A percentile compares a stretch with the other conserved stretches of the same genome.
Conservation (phyloP, 1,284 basidiomycete genomes). For the Cryptococcus maquisensis region DNA sequence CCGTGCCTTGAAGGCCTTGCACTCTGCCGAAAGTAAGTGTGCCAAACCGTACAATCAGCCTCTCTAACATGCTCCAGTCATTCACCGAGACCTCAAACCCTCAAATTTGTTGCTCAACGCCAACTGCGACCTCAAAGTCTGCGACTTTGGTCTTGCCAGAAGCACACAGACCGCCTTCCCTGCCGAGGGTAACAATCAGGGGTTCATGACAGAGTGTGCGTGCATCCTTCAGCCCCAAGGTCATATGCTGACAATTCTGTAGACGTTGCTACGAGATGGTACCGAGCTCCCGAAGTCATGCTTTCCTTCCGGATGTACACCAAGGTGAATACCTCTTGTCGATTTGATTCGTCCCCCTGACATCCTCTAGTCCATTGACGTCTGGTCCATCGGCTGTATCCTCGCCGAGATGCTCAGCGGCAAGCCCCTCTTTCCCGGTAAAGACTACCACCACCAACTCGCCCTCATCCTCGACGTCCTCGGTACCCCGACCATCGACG, state of each 20-base stretch:
- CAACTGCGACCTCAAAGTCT: slow-evolving; percentile 93
- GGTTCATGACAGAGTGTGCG: slow-evolving; percentile 71
- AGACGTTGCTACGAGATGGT: slow-evolving; percentile 88
- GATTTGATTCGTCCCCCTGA: background rate
- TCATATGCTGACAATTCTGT: slow-evolving; percentile 5
- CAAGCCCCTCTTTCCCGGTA: slow-evolving; percentile 90
- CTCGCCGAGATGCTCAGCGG: slow-evolving; percentile 94
- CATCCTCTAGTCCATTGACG: slow-evolving; percentile 67
- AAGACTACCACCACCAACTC: slow-evolving; percentile 94
- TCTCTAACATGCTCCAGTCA: slow-evolving; percentile 53
- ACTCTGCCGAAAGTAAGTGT: slow-evolving; percentile 65
- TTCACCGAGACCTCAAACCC: slow-evolving; percentile 93
- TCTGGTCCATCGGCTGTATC: slow-evolving; percentile 98
- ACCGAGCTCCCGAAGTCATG: slow-evolving; percentile 94
- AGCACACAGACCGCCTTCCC: slow-evolving; percentile 80
- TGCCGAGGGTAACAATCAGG: slow-evolving; percentile 66
- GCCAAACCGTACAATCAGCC: background rate
- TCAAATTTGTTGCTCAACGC: slow-evolving; percentile 93
- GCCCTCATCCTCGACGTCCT: slow-evolving; percentile 85
- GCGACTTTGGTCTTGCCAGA: slow-evolving; percentile 86
- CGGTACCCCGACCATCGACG: slow-evolving; percentile 86
- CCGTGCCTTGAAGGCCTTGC: slow-evolving; percentile 87
- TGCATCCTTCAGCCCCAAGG: background rate
- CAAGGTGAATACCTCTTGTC: slow-evolving; percentile 56
- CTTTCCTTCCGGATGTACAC: slow-evolving; percentile 94